These are phyloP conservation scores for Canna indica DNA, from an alignment of 176 grass and related monocot genomes.

Conservation along the genomic window DNA sequence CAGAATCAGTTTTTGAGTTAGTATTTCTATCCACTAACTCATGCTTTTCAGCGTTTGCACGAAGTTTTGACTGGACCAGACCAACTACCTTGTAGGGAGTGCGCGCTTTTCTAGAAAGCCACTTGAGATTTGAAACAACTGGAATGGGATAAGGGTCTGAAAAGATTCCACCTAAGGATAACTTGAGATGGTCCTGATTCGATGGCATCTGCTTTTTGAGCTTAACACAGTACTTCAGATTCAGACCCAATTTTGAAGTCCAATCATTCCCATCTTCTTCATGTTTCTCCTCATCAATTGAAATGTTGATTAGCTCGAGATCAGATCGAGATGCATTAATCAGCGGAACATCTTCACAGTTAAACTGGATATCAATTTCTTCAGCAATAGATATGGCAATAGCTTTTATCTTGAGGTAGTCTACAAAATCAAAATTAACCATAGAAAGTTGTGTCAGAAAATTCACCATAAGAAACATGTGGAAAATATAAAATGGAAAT, in stretches of 20 bases:
- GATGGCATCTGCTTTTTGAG: slow-evolving; percentile 67
- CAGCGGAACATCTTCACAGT: slow-evolving; percentile 62
- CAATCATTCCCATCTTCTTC: slow-evolving; percentile 80
- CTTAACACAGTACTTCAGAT: slow-evolving; percentile 78
- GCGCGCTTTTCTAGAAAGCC: slow-evolving; percentile 70
- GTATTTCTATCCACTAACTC: slow-evolving; percentile 23
- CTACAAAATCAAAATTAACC: slow-evolving; percentile 35
- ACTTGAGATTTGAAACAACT: slow-evolving; percentile 59
- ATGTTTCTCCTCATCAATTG: slow-evolving; percentile 87
- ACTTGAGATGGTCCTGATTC: slow-evolving; percentile 47
- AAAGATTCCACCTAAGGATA: slow-evolving; percentile 50
- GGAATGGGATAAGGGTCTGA: slow-evolving; percentile 37
- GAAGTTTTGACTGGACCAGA: slow-evolving; percentile 21
- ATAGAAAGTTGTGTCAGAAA: background rate
- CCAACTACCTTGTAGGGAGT: slow-evolving; percentile 68
- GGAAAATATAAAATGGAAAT: background rate
- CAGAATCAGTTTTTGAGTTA: slow-evolving; percentile 11
- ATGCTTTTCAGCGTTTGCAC: slow-evolving; percentile 23
- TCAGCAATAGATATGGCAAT: slow-evolving; percentile 94
- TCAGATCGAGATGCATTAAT: slow-evolving; percentile 62
- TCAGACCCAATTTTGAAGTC: slow-evolving; percentile 80
- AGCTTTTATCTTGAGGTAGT: slow-evolving; percentile 88
- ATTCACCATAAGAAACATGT: background rate
- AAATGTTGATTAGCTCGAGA: slow-evolving; percentile 72
- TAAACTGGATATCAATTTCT: slow-evolving; percentile 62